These are phyloP conservation scores for Phytophthora multivora DNA, from an alignment of 352 stramenopile genomes.

Conservation along the genomic window DNA sequence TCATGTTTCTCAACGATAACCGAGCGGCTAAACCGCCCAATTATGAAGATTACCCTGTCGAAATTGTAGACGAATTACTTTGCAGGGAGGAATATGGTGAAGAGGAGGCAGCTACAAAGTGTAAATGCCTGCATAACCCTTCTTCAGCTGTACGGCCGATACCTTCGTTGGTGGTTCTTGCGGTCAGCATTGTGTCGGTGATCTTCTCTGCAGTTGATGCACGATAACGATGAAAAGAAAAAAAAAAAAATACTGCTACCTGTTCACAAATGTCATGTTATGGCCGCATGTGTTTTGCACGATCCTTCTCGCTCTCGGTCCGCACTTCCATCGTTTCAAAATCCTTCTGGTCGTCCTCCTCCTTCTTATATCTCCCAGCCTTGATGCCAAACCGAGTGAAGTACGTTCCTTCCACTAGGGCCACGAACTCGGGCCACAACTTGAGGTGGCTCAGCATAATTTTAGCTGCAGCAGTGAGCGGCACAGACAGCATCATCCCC, in stretches of 20 bases:
- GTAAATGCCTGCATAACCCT: slow-evolving; percentile 51
- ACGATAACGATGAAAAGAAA: slow-evolving; percentile 19
- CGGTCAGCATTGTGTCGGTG: slow-evolving; percentile 9
- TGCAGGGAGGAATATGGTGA: slow-evolving; percentile 42
- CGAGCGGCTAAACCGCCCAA: slow-evolving; percentile 74
- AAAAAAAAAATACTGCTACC: slow-evolving; percentile 22
- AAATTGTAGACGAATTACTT: slow-evolving; percentile 65
- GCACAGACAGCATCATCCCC: slow-evolving; percentile 90
- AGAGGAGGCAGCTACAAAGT: slow-evolving; percentile 43
- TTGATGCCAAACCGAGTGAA: slow-evolving; percentile 80
- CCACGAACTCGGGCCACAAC: slow-evolving; percentile 87
- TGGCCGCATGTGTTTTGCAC: slow-evolving; percentile 45
- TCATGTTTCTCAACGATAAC: slow-evolving; percentile 84
- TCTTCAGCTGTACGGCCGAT: slow-evolving; percentile 19
- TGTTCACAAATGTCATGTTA: slow-evolving; percentile 33
- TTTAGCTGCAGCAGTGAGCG: slow-evolving; percentile 83
- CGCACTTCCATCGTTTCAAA: slow-evolving; percentile 81
- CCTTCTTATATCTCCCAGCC: slow-evolving; percentile 69
- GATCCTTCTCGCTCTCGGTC: slow-evolving; percentile 73
- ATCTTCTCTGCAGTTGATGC: slow-evolving; percentile 5
- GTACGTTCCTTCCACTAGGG: slow-evolving; percentile 87
- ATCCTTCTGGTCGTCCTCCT: slow-evolving; percentile 75
- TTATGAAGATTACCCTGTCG: slow-evolving; percentile 69
- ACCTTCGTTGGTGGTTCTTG: slow-evolving; percentile 10
- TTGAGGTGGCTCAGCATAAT: slow-evolving; percentile 89